Evolutionary conservation across 768 basidiomycete species (phyloP), one percentile per base, ranked within the genome.

Genomic region (Pleurotus giganteus): DNA sequence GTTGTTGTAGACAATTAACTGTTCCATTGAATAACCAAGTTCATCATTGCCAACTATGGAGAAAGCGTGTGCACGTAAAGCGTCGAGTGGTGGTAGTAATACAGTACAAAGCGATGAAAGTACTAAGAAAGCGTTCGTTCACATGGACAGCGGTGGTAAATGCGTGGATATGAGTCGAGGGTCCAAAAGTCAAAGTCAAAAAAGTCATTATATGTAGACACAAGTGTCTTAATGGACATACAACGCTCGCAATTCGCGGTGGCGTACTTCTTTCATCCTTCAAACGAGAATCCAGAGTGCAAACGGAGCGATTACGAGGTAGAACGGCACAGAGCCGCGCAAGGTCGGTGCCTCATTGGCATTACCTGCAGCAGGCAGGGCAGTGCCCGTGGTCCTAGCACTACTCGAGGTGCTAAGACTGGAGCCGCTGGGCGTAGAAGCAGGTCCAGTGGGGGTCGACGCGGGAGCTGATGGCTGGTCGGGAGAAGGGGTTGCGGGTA

Each of bases 141-240:
- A n/a, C 32, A 34, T 34, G 32, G 7, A 15, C 15, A 34, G 15
- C 7, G 15, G 15, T 34, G n/a, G n/a, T 34, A 7, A 15, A 8
- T 34, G 32, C 32, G 32, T 34, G 15, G 15, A 34, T 34, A 15
- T 34, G 15, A 34, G 15, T 8, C 7, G 27, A 45, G 26, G 6
- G 9, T 45, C 44, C 21, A 45, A 45, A 11, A 28, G 39, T 41
- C 39, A 41, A 41, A 6, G 15, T n/a, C 12, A 45, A 45, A 23
- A 45, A 45, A 45, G 27, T 45, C 32, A 15, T 34, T 7, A 34
- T 34, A n/a, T n/a, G n/a, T n/a, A n/a, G n/a, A n/a, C n/a, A n/a
- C n/a, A n/a, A n/a, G n/a, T n/a, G n/a, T n/a, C 44, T 45, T 45
- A 45, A 45, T 24, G 44, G 44, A 27, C 44, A 45, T 45, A 27